Conservation (phyloP, 1,139 yeast species). For the Magnusiomyces magnusii region DNA sequence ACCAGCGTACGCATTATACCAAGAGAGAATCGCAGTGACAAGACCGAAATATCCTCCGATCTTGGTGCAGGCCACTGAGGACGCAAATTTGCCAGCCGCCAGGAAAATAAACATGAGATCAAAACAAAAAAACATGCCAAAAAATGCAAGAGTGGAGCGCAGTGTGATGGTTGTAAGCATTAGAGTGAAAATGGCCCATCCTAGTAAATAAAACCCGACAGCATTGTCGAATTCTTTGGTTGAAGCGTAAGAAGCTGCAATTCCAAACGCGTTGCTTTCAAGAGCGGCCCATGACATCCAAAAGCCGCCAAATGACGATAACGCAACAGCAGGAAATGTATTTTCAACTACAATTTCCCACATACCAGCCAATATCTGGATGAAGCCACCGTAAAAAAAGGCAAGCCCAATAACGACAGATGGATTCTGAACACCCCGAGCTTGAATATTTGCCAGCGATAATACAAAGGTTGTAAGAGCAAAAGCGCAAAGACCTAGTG, state of each 20-base stretch:
- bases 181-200: constrained; percentile 75
- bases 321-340: constrained; percentile 86
- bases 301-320: constrained; percentile 76
- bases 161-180: constrained; percentile 59
- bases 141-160: constrained; percentile 75
- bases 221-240: constrained; percentile 45
- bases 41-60: constrained; percentile 82
- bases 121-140: constrained; percentile 55
- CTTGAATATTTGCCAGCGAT: constrained; percentile 54
- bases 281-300: constrained; percentile 79
- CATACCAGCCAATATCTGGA: constrained; percentile 69
- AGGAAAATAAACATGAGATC: constrained; percentile 61
- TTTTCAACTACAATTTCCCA: constrained; percentile 65
- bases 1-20: constrained; percentile 94
- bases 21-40: constrained; percentile 70
- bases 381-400: constrained; percentile 77
- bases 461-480: constrained; percentile 81
- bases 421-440: constrained; percentile 49
- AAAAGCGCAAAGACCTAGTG: constrained; percentile 76
- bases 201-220: constrained; percentile 64
- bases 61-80: constrained; percentile 38
- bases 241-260: constrained; percentile 46
- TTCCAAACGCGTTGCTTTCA: constrained; percentile 65
- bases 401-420: constrained; percentile 66
- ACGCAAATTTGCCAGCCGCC: constrained; percentile 50